Percentiles rank a stretch among this genome's conserved stretches.
These are phyloP conservation scores for Starmerella scarabaei DNA, from an alignment of 805 yeast species.

Conservation along the genomic window DNA sequence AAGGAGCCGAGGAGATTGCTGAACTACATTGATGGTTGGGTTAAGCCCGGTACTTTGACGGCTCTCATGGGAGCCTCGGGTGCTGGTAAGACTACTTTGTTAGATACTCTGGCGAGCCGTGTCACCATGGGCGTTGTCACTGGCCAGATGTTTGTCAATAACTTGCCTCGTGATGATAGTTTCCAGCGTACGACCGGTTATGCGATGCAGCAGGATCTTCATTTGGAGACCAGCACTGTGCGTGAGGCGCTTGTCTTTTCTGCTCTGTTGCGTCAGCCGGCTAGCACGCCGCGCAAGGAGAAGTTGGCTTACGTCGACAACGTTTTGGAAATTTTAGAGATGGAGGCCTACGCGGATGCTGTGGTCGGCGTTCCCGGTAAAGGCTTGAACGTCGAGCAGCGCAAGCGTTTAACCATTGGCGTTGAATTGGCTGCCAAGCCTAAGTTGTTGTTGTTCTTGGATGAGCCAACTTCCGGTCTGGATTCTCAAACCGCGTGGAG, in stretches of 20 bases:
- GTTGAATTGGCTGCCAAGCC: constrained; percentile 64
- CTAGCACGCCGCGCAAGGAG: constrained; percentile 41
- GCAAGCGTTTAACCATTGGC: constrained; percentile 56
- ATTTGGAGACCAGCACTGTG: constrained; percentile 54
- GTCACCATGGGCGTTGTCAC: constrained; percentile 57
- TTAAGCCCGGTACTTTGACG: constrained; percentile 67
- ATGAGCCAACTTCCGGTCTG: constrained; percentile 64
- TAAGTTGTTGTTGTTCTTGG: constrained; percentile 44
- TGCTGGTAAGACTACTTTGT: constrained; percentile 71
- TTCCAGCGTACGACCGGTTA: constrained; percentile 70
- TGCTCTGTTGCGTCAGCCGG: constrained; percentile 60
- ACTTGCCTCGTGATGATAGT: constrained; percentile 46
- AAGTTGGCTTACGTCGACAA: constrained; percentile 58
- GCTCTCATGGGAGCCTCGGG: constrained; percentile 82
- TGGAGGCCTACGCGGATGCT: constrained; percentile 64
- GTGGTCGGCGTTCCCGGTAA: constrained; percentile 64
- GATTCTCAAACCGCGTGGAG: constrained; percentile 57
- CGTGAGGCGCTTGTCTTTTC: constrained; percentile 63
- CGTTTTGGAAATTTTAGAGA: constrained; percentile 51
- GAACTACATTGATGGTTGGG: constrained; percentile 52
- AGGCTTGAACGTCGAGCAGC: constrained; percentile 57
- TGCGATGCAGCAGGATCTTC: constrained; percentile 72
- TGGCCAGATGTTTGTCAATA: constrained; percentile 62
- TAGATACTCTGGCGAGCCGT: constrained; percentile 61
- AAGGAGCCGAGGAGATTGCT: constrained; percentile 31